Evolutionary conservation across 345 rosid species (phyloP), one percentile per base, ranked within the genome.

Genomic region (Anastatica hierochuntica): DNA sequence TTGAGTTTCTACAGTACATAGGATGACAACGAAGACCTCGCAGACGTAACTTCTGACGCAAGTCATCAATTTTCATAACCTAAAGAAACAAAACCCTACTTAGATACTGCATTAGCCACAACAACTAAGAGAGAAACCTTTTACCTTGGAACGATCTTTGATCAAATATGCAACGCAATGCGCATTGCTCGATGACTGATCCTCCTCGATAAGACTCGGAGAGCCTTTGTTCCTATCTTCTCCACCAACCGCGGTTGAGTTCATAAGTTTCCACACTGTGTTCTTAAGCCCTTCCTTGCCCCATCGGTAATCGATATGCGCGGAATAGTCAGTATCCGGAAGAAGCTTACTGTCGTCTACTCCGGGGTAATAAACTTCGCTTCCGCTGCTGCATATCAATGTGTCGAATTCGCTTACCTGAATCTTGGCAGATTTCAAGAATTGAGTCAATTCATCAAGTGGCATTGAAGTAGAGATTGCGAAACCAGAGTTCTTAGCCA

Each of bases 1-100:
- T 82, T 7, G 83, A 79, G 67, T 70, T 83, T 71, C 96, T 67
- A 76, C 98, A 87, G 23, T 90, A 90, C 95, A 90, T 87, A 0
- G 88, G 95, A 72, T 90, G 98, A 68, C 98, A 87, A 29, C 98
- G 95, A 17, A 90, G 95, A 16, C 98, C 98, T 27, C 98, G 67
- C 78, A 90, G 74, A 63, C 98, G 74, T 43, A 90, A 85, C 73
- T 81, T 90, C 77, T 84, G 96, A 59, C 95, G 79, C 81, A 90
- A 76, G 60, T 90, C 95, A 62, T 90, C 89, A 19, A 90, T 73
- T 58, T 39, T 83, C 72, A 66, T 77, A 4, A 74, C 83, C 98
- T 90, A 79, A 41, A 70, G 40, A 64, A 21, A 4, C 41, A n/a
- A 21, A 21, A 21, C 2, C 27, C 43, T 52, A 13, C 5, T 64